Evolutionary conservation across 306 rosid species (phyloP).

Genomic region (Cicer chorassanicum): DNA sequence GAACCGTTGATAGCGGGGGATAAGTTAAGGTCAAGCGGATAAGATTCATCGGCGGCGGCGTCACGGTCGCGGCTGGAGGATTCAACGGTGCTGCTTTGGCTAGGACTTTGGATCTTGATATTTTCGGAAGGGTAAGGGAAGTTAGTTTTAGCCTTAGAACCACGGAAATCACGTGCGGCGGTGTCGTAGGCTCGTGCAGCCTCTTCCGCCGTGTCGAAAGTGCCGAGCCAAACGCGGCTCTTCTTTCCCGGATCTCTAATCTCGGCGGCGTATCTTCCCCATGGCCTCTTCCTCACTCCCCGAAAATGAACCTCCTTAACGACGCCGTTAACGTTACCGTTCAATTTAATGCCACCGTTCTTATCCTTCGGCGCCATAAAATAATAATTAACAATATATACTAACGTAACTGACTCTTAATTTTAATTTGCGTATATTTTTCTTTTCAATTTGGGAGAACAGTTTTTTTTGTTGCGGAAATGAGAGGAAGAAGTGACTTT

Average conservation of each 20-base stretch:
- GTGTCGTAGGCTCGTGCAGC: conserved; percentile 92
- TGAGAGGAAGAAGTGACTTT: not conserved
- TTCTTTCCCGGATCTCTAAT: conserved; percentile 92
- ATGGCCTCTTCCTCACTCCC: conserved; percentile 96
- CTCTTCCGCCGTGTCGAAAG: conserved; percentile 94
- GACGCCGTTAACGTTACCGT: conserved; percentile 32
- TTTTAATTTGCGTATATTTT: not conserved
- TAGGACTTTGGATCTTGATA: conserved; percentile 62
- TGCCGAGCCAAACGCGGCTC: conserved; percentile 99
- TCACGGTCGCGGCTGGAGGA: conserved; percentile 74
- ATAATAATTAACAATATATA: not conserved
- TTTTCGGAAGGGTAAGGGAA: conserved; percentile 57
- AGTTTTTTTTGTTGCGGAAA: not conserved
- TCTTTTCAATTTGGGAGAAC: not conserved
- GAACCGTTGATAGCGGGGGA: conserved; percentile 41
- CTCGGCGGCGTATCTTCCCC: conserved; percentile 99
- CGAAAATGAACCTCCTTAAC: conserved; percentile 83
- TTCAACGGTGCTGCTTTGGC: conserved; percentile 96
- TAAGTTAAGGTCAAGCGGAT: conserved; percentile 71
- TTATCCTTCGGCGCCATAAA: conserved; percentile 87
- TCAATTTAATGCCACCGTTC: conserved; percentile 40
- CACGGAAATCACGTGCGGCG: conserved; percentile 91
- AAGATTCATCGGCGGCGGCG: conserved; percentile 73
- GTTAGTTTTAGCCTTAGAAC: conserved; percentile 92
- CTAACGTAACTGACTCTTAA: not conserved